These are phyloP conservation scores for Aspergillus versicolor DNA, from an alignment of 2,329 filamentous ascomycete species.

Conservation along the genomic window DNA sequence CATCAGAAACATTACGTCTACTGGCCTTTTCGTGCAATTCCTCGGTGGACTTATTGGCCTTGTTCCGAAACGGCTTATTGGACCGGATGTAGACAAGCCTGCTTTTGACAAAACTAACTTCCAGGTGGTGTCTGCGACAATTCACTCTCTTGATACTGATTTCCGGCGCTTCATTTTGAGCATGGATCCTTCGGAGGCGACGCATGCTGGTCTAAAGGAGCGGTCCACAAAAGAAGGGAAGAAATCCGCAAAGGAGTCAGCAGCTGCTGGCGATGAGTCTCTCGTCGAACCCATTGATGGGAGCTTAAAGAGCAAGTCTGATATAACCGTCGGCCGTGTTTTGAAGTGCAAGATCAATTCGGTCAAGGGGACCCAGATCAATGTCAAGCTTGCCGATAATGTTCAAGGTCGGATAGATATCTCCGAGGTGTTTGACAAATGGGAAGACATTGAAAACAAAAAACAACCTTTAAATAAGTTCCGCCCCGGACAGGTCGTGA, in stretches of 20 bases:
- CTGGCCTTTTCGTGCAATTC: conserved; percentile 87
- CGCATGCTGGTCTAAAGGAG: conserved; percentile 48
- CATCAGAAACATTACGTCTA: conserved; percentile 77
- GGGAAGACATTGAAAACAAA: conserved; percentile 79
- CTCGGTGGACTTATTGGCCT: conserved; percentile 73
- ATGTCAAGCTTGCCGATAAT: conserved; percentile 83
- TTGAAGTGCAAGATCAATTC: conserved; percentile 78
- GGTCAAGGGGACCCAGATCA: conserved; percentile 87
- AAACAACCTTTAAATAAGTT: conserved; percentile 79
- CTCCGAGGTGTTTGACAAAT: conserved; percentile 84
- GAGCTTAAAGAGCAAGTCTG: conserved; percentile 63
- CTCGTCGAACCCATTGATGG: conserved; percentile 64
- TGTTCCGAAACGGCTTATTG: conserved; percentile 74
- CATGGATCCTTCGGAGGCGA: conserved; percentile 52
- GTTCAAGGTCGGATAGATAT: conserved; percentile 91
- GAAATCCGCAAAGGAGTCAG: conserved; percentile 32
- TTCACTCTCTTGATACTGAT: conserved; percentile 70
- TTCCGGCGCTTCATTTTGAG: conserved; percentile 69
- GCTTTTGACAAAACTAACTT: conserved; percentile 77
- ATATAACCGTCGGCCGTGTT: conserved; percentile 70
- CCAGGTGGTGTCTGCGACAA: conserved; percentile 71
- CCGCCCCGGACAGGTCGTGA: conserved; percentile 66
- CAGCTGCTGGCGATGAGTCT: conserved; percentile 33
- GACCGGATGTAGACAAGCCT: conserved; percentile 61
- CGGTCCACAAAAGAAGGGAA: conserved; percentile 16